phyloP scores from a whole-genome alignment of 2,329 filamentous ascomycete species.

The Cercospora brassicicola region DNA sequence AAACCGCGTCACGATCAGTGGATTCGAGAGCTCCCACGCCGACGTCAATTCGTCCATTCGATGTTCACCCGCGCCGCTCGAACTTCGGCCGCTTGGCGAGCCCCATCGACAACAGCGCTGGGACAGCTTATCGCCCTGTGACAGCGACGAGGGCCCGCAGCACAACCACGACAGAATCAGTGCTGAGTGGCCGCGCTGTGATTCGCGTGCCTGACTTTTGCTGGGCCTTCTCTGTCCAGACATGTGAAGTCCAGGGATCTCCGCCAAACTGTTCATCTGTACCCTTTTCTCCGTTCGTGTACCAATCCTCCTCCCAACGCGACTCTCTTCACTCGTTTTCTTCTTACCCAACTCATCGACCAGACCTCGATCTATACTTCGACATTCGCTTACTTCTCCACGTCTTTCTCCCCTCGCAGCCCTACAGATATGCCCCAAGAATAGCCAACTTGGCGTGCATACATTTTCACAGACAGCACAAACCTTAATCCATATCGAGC shows the following conservation, averaged over 20 bases:
- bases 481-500: neutral
- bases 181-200: neutral
- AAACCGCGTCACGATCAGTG: neutral
- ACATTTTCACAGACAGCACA: neutral
- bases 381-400: neutral
- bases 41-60: neutral
- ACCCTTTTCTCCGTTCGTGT: neutral
- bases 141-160: neutral
- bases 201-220: neutral
- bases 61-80: neutral
- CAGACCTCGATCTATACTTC: neutral
- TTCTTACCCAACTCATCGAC: neutral
- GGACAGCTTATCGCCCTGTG: neutral
- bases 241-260: neutral
- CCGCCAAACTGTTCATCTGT: neutral
- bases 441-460: neutral
- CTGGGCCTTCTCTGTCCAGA: neutral
- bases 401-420: neutral
- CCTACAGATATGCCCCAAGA: neutral
- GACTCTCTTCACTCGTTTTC: neutral
- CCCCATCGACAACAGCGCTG: neutral
- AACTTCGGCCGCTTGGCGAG: constrained; percentile 8
- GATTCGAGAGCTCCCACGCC: neutral
- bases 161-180: neutral
- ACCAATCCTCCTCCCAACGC: neutral